Percentiles rank a stretch among this genome's conserved stretches.
Conservation (phyloP, 345 rosid genomes). For the Dipteronia sinensis region DNA sequence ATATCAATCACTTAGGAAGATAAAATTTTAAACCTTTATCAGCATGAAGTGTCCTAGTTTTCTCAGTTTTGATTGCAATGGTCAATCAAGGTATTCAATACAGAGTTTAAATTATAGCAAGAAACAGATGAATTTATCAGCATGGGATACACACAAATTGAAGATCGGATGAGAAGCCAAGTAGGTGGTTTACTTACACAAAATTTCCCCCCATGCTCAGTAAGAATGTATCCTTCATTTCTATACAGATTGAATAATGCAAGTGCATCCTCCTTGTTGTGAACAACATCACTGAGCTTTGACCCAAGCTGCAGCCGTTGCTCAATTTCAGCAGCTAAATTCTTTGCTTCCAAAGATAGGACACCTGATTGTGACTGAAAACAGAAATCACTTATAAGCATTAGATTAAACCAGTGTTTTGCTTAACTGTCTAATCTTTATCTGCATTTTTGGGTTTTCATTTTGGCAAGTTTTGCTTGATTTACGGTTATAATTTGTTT, state of each 20-base stretch:
- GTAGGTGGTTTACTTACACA: constrained; percentile 55
- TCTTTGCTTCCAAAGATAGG: constrained; percentile 68
- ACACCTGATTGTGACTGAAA: constrained; percentile 41
- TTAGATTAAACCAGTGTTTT: neutral
- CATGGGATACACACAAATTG: neutral
- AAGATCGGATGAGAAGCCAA: neutral
- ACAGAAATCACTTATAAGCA: constrained; percentile 4
- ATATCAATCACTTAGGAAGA: neutral
- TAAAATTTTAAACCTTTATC: constrained; percentile 1
- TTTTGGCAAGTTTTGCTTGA: no score
- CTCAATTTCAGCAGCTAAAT: constrained; percentile 81
- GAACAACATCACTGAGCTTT: constrained; percentile 75
- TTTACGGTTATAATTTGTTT: no score
- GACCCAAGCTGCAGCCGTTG: constrained; percentile 71
- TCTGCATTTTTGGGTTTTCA: no score
- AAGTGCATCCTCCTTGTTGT: constrained; percentile 69
- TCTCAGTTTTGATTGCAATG: constrained; percentile 3
- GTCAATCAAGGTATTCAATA: neutral
- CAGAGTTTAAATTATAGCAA: neutral
- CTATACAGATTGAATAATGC: constrained; percentile 68
- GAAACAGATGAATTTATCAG: neutral
- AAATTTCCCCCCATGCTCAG: constrained; percentile 64
- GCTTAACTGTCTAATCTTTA: no score
- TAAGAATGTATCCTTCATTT: constrained; percentile 81
- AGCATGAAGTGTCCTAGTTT: neutral